Evolutionary conservation across 202 grass and related monocot species (phyloP).

Genomic region (Elaeis oleifera): DNA sequence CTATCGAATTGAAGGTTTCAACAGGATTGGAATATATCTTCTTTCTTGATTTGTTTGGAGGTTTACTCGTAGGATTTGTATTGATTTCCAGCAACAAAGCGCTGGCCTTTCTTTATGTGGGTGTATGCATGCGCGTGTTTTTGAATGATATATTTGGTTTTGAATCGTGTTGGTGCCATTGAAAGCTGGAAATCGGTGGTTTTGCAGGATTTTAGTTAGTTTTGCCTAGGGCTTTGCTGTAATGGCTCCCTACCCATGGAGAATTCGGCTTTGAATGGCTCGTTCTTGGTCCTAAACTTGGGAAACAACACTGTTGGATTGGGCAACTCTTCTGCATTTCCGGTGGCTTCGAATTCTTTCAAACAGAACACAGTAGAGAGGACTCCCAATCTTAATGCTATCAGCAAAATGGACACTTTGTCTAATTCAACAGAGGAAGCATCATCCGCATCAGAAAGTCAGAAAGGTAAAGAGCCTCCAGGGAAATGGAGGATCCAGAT

Average conservation of each 20-base stretch:
- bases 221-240: too few relatives aligned
- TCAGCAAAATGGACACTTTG: constrained; percentile 4
- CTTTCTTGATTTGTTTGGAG: too few relatives aligned
- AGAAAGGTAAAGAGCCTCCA: constrained; percentile 13
- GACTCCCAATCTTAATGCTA: not conserved
- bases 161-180: too few relatives aligned
- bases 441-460: not conserved
- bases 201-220: too few relatives aligned
- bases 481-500: constrained; percentile 24
- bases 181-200: too few relatives aligned
- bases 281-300: constrained; percentile 36
- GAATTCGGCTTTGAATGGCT: constrained; percentile 24
- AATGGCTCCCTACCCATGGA: not conserved
- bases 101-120: too few relatives aligned
- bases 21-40: too few relatives aligned
- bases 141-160: too few relatives aligned
- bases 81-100: too few relatives aligned
- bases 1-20: too few relatives aligned
- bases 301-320: constrained; percentile 29
- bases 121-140: too few relatives aligned
- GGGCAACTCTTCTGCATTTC: constrained; percentile 24
- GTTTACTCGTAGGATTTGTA: too few relatives aligned
- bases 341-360: not conserved
- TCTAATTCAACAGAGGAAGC: constrained; percentile 18
- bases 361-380: not conserved